phyloP scores from a whole-genome alignment of 2,329 filamentous ascomycete genomes.

The Ophiobolus disseminans region DNA sequence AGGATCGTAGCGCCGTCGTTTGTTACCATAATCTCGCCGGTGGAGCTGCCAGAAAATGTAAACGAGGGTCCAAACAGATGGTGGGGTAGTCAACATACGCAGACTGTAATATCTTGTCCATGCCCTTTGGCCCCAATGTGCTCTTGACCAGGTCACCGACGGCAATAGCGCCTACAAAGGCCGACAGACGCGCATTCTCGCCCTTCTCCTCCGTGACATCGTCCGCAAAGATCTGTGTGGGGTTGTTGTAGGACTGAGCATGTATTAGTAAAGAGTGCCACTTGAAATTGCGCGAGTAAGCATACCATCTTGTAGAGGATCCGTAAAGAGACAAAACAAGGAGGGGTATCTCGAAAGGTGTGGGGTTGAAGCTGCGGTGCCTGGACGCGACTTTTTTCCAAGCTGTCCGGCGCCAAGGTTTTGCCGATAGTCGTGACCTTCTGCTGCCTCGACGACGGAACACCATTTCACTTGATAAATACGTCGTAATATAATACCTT shows the following conservation, averaged over 20 bases:
- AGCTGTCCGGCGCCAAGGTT: constrained; percentile 28
- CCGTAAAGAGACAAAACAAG: constrained; percentile 25
- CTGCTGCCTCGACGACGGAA: constrained; percentile 32
- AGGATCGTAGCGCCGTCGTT: constrained; percentile 99
- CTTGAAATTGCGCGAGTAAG: neutral
- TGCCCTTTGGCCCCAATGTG: constrained; percentile 95
- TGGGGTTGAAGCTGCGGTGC: constrained; percentile 39
- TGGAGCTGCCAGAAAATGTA: constrained; percentile 67
- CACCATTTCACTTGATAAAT: constrained; percentile 17
- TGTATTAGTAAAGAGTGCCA: constrained; percentile 15
- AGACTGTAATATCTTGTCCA: constrained; percentile 98
- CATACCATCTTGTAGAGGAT: constrained; percentile 41
- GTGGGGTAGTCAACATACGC: constrained; percentile 66
- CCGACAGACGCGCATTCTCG: constrained; percentile 97
- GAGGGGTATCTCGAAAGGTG: constrained; percentile 41
- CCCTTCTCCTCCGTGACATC: constrained; percentile 98
- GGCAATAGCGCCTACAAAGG: constrained; percentile 97
- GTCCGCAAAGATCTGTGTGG: constrained; percentile 97
- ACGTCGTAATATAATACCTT: neutral
- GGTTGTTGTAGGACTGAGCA: constrained; percentile 62
- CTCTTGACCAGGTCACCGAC: constrained; percentile 98
- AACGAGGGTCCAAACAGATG: constrained; percentile 23
- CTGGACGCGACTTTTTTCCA: constrained; percentile 46
- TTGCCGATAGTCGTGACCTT: constrained; percentile 21
- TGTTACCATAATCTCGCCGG: constrained; percentile 96